Percentiles rank a stretch among this genome's conserved stretches.
phyloP scores from a whole-genome alignment of 345 rosid species.

The Rhodamnia rubescens region DNA sequence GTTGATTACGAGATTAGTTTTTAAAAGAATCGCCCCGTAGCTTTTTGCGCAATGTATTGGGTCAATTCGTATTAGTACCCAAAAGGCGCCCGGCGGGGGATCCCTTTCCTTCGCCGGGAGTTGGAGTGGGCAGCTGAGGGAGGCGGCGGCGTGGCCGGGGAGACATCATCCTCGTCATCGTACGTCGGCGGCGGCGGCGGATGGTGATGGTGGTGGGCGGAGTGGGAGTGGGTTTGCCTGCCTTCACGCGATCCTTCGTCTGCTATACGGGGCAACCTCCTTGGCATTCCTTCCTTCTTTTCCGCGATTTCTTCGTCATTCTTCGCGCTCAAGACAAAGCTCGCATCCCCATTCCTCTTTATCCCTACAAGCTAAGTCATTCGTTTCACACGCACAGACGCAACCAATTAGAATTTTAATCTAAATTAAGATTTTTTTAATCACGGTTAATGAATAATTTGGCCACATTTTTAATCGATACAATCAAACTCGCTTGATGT shows the following conservation, averaged over 20 bases:
- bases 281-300: not conserved
- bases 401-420: not conserved
- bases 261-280: constrained; percentile 12
- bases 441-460: not conserved
- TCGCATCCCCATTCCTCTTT: constrained; percentile 6
- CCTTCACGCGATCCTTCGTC: constrained; percentile 7
- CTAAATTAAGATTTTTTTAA: not conserved
- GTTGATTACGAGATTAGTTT: not conserved
- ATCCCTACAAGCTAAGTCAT: not conserved
- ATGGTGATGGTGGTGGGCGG: not conserved
- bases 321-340: constrained; percentile 1
- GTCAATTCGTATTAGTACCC: not conserved
- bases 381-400: not conserved
- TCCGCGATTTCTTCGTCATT: constrained; percentile 2
- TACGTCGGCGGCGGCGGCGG: not conserved
- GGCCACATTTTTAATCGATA: not conserved
- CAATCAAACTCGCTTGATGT: not conserved
- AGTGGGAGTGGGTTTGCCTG: not conserved
- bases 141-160: not conserved
- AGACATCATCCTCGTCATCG: not conserved
- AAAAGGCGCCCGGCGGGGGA: constrained; percentile 35
- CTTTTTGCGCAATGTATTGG: not conserved
- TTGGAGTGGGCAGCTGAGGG: not conserved
- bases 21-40: not conserved
- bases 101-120: constrained; percentile 35